Evolutionary conservation across 164 flowering plant genomes (phyloP), one percentile per base, ranked within the genome.

Genomic region (Liriodendron chinense): DNA sequence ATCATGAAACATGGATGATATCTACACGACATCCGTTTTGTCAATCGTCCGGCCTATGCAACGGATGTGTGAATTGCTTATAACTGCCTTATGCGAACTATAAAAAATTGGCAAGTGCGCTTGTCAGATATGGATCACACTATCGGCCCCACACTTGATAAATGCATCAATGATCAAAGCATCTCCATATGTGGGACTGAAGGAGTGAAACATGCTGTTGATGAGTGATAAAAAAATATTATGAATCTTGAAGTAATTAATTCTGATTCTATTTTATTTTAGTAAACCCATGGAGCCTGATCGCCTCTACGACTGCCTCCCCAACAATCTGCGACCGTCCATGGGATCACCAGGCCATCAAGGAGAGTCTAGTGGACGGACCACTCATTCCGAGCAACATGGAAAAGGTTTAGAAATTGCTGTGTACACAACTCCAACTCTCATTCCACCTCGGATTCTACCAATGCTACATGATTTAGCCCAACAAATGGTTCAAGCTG

Each of bases 251-350:
- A 10, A 53, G 20, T 12, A 53, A 12, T 12, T 10, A 12, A 49
- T 49, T 68, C 18, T 43, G 13, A 59, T 28, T 76, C 66, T 71
- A 2, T 71, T 56, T 79, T 67, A 74, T 78, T 78, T 69, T 97
- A 96, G 99, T 89, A 96, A 96, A 85, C 96, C 98, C 56, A 86
- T 92, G 72, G 99, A 96, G 79, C 94, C 98, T 73, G 98, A 94
- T 77, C 87, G 96, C 48, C 94, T 96, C 75, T 89, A 89, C 81
- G 99, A 94, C 56, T 83, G 98, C 82, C 91, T 96, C 26, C 98
- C 99, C 69, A 84, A 85, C 81, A 84, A 90, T 34, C 74, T 86
- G 74, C 86, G 92, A 22, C 94, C 95, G 68, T 87, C 96, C 62
- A 74, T 91, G 63, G 90, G 81, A 69, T 85, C 96, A 22, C 86